Base-by-base conservation (phyloP, 31 red algal genomes). In the Odonthalia washingtoniensis region DNA sequence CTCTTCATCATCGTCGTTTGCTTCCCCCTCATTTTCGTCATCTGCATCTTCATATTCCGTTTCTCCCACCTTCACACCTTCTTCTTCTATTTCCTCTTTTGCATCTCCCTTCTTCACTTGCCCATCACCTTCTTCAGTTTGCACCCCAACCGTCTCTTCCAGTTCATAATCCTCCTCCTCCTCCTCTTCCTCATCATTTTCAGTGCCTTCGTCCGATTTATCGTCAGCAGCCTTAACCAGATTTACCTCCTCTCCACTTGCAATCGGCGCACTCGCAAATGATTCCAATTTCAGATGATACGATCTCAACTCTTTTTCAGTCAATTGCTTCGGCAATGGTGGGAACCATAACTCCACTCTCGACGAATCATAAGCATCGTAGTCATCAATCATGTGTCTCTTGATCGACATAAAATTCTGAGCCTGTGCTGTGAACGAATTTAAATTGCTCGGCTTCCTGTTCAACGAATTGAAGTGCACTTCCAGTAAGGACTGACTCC, bases 331-430 rank as follows among this genome's bases (percentile, higher is more conserved):
- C 42, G 92, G 81, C 52, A 94, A 60, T 33, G 92, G 86, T 2
- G 92, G 92, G 65, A 94, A 94, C 92, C 92, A 94, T 38, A 94
- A 64, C 53, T 94, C 92, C 72, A 94, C 72, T 52, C 61, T 49
- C 30, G 81, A 46, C 17, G 75, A 72, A 46, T 78, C 85, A 18
- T 46, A 67, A 34, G 46, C 63, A 38, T 89, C 91, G 62, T 77
- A 65, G 26, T 88, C 84, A 64, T 84, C 85, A 42, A 80, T 32
- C 46, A 80, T 66, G 81, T 87, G 68, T 24, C 91, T 49, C 65
- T 82, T 89, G 53, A 89, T 45, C 18, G 91, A 68, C 85, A 94
- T 89, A 64, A 89, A 80, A 44, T 75, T 83, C 26, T 79, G 74
- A 30, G 85, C 80, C 35, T 94, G 91, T 32, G 68, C 78, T 24